These are phyloP conservation scores for Brassica carinata DNA, from an alignment of 345 rosid species.

Conservation along the genomic window DNA sequence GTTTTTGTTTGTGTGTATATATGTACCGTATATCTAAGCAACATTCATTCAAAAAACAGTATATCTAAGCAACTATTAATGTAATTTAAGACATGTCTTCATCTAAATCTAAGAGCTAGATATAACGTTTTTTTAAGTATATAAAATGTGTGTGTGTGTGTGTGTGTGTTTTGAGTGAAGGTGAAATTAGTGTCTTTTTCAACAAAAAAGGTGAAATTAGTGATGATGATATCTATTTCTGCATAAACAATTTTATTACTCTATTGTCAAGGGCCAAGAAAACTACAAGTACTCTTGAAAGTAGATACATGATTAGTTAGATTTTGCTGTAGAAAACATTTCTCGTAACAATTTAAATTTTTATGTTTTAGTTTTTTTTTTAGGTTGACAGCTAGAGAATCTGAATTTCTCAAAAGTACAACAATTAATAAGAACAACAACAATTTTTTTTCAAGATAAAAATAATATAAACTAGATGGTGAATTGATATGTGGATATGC, in stretches of 20 bases:
- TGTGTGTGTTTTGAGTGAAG: not conserved
- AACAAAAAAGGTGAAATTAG: not conserved
- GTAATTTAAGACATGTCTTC: not conserved
- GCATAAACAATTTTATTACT: not conserved
- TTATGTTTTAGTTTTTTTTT: not conserved
- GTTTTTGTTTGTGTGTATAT: not conserved
- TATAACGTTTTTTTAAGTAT: not conserved
- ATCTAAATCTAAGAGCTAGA: not conserved
- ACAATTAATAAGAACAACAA: not conserved
- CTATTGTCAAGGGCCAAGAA: not conserved
- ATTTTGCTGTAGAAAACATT: not conserved
- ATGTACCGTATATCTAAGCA: too few species aligned
- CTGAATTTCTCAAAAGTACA: not conserved
- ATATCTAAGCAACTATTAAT: too few species aligned
- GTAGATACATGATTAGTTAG: not conserved
- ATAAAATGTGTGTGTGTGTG: not conserved
- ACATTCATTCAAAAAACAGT: too few species aligned
- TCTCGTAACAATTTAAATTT: not conserved
- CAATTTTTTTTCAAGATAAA: not conserved
- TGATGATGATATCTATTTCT: not conserved
- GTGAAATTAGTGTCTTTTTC: too few species aligned
- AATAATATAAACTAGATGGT: not conserved
- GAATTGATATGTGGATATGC: conserved; percentile 30
- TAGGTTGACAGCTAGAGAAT: not conserved
- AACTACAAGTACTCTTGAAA: not conserved